Base-by-base conservation (phyloP, 2,329 filamentous ascomycete genomes). In the Tolypocladium cylindrosporum region DNA sequence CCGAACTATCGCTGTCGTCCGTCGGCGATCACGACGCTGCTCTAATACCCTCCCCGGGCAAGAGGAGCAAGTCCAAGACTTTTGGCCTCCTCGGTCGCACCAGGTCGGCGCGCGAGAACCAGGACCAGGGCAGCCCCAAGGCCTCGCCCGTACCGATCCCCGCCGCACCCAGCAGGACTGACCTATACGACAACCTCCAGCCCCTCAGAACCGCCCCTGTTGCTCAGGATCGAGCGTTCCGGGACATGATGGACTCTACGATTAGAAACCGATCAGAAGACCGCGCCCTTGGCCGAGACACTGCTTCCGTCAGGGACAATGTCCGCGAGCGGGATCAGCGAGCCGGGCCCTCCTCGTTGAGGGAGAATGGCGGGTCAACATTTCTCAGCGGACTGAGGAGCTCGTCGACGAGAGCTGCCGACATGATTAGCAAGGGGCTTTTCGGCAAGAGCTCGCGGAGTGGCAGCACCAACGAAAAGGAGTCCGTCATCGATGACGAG, bases 361-460 rank as follows among this genome's bases (percentile, higher is more conserved):
- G 81, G 56, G 85, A 88, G 53, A 84, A 80, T 54, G 84, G 86
- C 19, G 83, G 85, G 11, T 77, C 74, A 53, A 79, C 80, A 2
- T 85, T 94, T 57, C 83, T 94, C 67, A 88, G 82, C 62, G 90
- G 88, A 58, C 75, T 94, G 52, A 89, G 88, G 63, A 87, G 81
- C 64, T 86, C 86, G 6, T 87, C 86, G 21, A 87, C 83, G 55
- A 87, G 86, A 65, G 88, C 89, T 57, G 90, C 89, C 27, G 89
- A 90, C 61, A 90, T 91, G 66, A 84, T 93, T 61, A 87, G 89
- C 63, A 93, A 91, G 68, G 88, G 88, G 11, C 79, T 95, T 55
- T 92, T 96, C 67, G 89, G 89, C 60, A 94, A 94, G 72, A 80
- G 87, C 63, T 81, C 81, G 24, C 82, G 89, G 57, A 88, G 86